These are phyloP conservation scores for Cercophora sp. DNA, from an alignment of 495 filamentous ascomycete genomes.

Conservation along the genomic window DNA sequence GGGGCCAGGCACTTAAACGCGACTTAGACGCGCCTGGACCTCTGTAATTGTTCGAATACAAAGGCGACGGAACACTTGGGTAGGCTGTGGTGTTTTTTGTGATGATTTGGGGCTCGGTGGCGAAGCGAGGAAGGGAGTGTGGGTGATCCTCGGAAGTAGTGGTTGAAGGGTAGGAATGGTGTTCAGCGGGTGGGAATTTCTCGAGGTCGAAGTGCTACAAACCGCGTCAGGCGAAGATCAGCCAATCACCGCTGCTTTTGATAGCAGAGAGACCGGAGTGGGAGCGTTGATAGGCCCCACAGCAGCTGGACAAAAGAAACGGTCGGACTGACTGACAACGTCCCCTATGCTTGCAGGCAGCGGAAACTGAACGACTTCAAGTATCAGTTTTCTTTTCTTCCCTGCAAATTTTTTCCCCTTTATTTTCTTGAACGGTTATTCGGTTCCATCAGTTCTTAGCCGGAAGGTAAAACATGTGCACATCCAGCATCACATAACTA, in stretches of 20 bases:
- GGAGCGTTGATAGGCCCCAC: not conserved
- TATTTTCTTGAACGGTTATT: not conserved
- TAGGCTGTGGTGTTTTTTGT: conserved; percentile 6
- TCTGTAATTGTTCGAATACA: conserved; percentile 1
- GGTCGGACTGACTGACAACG: too few relatives aligned
- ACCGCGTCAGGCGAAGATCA: conserved; percentile 22
- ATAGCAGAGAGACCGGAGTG: conserved; percentile 14
- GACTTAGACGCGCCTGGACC: conserved; percentile 31
- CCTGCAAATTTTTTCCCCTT: too few relatives aligned
- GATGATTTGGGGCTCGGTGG: conserved; percentile 28
- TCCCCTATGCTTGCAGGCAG: too few relatives aligned
- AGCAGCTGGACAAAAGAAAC: not conserved
- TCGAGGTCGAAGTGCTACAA: conserved; percentile 28
- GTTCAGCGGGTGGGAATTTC: conserved; percentile 30
- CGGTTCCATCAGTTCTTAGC: not conserved
- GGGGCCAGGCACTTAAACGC: conserved; percentile 38
- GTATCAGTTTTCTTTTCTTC: too few relatives aligned
- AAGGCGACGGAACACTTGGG: not conserved
- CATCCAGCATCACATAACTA: too few relatives aligned
- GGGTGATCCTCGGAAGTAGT: conserved; percentile 15
- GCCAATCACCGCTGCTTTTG: conserved; percentile 27
- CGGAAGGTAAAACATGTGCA: too few relatives aligned
- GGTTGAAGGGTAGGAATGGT: conserved; percentile 27
- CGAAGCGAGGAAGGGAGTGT: conserved; percentile 10
- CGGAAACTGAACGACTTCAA: too few relatives aligned